These are phyloP conservation scores for Coleophoma cylindrospora DNA, from an alignment of 2,329 filamentous ascomycete species.

Conservation along the genomic window DNA sequence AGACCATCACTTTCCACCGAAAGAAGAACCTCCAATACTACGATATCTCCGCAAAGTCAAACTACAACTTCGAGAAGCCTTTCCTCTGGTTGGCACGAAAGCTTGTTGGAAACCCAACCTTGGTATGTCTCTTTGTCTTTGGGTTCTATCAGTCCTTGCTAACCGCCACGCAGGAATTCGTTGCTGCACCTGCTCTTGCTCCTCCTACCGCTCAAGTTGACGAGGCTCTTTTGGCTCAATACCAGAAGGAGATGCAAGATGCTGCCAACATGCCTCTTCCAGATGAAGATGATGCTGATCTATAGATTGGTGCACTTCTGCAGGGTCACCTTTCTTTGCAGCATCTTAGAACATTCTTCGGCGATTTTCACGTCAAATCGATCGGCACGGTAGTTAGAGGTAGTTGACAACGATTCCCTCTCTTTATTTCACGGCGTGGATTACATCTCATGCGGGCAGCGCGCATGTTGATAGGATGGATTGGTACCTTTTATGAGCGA, in stretches of 20 bases:
- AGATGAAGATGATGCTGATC: conserved; percentile 81
- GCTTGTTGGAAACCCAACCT: conserved; percentile 85
- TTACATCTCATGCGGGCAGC: conserved; percentile 17
- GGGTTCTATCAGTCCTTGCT: conserved; percentile 7
- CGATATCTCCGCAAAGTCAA: conserved; percentile 99
- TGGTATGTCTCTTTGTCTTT: conserved; percentile 53
- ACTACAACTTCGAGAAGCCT: conserved; percentile 99
- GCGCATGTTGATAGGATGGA: conserved; percentile 15
- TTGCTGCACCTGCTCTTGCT: conserved; percentile 89
- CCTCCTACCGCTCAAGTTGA: conserved; percentile 91
- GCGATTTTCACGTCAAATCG: conserved; percentile 26
- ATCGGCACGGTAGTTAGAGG: conserved; percentile 23
- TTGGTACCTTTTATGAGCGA: conserved; percentile 21
- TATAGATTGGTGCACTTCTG: conserved; percentile 20
- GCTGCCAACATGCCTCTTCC: conserved; percentile 83
- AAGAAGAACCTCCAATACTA: conserved; percentile 99
- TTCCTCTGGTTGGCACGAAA: conserved; percentile 99
- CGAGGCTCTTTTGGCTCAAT: conserved; percentile 72
- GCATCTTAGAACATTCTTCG: conserved; percentile 28
- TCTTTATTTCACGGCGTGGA: conserved; percentile 18
- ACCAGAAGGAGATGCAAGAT: conserved; percentile 81
- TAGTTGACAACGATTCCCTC: conserved; percentile 16
- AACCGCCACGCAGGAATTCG: conserved; percentile 68
- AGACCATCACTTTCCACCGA: conserved; percentile 99
- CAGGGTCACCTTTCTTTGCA: conserved; percentile 16